These are phyloP conservation scores for Vigna unguiculata DNA, from an alignment of 306 rosid genomes.

Conservation along the genomic window DNA sequence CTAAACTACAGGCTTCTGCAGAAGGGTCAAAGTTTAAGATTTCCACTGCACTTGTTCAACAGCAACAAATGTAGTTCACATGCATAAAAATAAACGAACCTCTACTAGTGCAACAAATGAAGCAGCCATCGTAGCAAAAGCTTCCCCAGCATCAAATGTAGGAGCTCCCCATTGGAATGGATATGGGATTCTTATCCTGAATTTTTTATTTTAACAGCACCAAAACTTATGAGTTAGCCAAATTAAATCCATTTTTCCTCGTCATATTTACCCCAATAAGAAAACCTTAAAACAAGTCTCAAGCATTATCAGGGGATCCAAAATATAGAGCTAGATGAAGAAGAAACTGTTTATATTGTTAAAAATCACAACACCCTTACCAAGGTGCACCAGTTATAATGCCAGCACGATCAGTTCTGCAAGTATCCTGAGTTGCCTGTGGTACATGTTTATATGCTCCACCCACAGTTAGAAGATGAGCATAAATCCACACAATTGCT, in stretches of 20 bases:
- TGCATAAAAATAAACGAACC: conserved; percentile 55
- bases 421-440: conserved; percentile 64
- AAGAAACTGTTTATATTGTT: conserved; percentile 6
- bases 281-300: conserved; percentile 15
- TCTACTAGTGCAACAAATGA: conserved; percentile 91
- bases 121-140: conserved; percentile 97
- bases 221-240: conserved; percentile 25
- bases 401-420: conserved; percentile 97
- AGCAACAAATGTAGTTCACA: conserved; percentile 19
- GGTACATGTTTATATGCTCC: conserved; percentile 83
- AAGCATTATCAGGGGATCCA: conserved; percentile 3
- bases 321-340: neutral
- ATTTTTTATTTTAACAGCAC: conserved; percentile 19
- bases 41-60: conserved; percentile 24
- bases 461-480: conserved; percentile 82
- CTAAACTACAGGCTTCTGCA: neutral
- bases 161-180: conserved; percentile 99
- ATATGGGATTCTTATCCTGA: conserved; percentile 92
- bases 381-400: conserved; percentile 85
- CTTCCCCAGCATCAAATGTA: conserved; percentile 91
- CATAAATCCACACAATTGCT: conserved; percentile 85
- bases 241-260: conserved; percentile 10
- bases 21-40: conserved; percentile 6
- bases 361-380: conserved; percentile 52
- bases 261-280: neutral